Conservation (phyloP, 169 alveolate genomes). For the Eimeria tenella region DNA sequence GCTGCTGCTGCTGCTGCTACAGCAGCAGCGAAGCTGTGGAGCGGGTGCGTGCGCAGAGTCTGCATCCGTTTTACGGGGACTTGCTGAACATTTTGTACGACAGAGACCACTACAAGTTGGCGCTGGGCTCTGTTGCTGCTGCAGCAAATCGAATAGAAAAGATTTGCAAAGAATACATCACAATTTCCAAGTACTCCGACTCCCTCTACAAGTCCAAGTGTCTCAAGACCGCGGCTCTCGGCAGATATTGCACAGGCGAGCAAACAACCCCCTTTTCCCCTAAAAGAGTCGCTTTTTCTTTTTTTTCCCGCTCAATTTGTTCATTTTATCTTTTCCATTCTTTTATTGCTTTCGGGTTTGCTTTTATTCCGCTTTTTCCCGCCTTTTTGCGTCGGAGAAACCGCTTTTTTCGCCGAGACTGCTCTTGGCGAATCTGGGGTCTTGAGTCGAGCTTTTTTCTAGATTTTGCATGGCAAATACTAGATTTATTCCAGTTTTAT, state of each 20-base stretch:
- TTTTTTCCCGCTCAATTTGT: background rate
- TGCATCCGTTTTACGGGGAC: conserved; percentile 99
- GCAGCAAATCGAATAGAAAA: conserved; percentile 95
- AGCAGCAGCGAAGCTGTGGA: too few relatives aligned
- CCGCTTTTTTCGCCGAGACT: too few relatives aligned
- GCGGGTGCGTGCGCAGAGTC: conserved; percentile 86
- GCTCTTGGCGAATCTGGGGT: too few relatives aligned
- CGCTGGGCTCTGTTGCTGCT: conserved; percentile 98
- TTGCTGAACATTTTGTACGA: conserved; percentile 98
- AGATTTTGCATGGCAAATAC: too few relatives aligned
- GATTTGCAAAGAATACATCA: conserved; percentile 98
- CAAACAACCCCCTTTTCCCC: background rate
- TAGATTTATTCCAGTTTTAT: too few relatives aligned
- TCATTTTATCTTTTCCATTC: background rate
- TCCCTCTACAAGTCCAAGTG: conserved; percentile 98
- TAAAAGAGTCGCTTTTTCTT: background rate
- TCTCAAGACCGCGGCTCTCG: conserved; percentile 98
- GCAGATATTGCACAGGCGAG: conserved; percentile 94
- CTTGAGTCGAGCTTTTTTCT: too few relatives aligned
- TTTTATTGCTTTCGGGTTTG: too few relatives aligned
- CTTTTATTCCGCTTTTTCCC: background rate
- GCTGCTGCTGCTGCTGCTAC: background rate
- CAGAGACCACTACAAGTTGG: conserved; percentile 99
- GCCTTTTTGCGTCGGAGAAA: background rate
- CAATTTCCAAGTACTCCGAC: conserved; percentile 97